Conservation (phyloP, 768 basidiomycete species). For the Russula dissimulans region DNA sequence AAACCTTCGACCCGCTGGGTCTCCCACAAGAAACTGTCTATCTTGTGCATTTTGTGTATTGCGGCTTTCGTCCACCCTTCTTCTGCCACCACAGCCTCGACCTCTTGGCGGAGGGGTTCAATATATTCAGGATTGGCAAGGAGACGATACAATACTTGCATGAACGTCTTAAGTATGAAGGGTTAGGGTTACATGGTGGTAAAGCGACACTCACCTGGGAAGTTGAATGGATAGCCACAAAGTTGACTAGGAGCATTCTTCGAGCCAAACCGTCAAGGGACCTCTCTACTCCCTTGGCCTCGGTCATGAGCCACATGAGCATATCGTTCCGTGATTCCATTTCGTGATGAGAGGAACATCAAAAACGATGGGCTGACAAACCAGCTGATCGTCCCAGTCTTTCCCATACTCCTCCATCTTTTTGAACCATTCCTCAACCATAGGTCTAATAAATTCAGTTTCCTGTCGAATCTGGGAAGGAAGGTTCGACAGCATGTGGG, state of each 20-base stretch:
- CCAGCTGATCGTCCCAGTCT: background rate
- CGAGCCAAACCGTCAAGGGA: conserved; percentile 23
- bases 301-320: conserved; percentile 35
- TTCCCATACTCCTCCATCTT: conserved; percentile 15
- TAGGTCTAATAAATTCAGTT: background rate
- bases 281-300: conserved; percentile 25
- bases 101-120: conserved; percentile 21
- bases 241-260: conserved; percentile 32
- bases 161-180: background rate
- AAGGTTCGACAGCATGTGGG: conserved; percentile 20
- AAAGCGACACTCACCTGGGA: conserved; percentile 23
- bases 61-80: conserved; percentile 25
- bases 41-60: conserved; percentile 26
- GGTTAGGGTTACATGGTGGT: background rate
- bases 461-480: background rate
- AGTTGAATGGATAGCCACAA: conserved; percentile 30
- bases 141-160: conserved; percentile 18
- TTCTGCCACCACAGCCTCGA: conserved; percentile 16
- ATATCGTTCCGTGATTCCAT: conserved; percentile 29
- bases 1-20: conserved; percentile 23
- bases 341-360: background rate
- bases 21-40: conserved; percentile 31
- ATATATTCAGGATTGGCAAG: conserved; percentile 22
- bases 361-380: background rate
- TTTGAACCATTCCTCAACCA: background rate